Evolutionary conservation across 306 rosid species (phyloP), one percentile per base, ranked within the genome.

Genomic region (Luffa aegyptiaca): DNA sequence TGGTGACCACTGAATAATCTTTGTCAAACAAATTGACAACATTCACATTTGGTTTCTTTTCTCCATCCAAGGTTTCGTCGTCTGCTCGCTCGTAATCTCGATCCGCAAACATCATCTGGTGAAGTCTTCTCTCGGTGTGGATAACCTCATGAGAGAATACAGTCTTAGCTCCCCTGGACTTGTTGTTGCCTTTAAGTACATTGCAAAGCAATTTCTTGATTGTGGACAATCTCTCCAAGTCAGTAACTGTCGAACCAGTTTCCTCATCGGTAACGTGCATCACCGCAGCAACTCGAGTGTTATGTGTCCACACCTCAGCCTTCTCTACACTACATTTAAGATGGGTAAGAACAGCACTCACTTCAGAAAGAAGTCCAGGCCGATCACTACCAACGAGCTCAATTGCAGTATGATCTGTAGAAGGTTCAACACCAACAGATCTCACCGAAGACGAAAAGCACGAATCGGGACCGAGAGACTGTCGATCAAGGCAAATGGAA

Each of bases 61-160:
- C 91, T 78, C 84, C 90, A 59, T 84, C 87, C 81, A 81, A 87
- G 66, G 49, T 86, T 84, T 81, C 90, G 12, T 81, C 87, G 13
- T 82, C 81, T 8, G 79, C 84, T 21, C 92, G 83, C 44, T 88
- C 98, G 14, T 92, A 94, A 81, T 94, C 98, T 80, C 98, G 88
- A 81, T 91, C 98, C 12, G 91, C 97, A 88, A 94, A 94, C 98
- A 94, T 90, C 95, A 94, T 91, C 85, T 94, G 98, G 84, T 94
- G 98, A 84, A 94, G 97, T 85, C 98, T 84, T 79, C 98, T 85
- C 13, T 90, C 97, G 2, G 96, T 90, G 71, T 94, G 98, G 0
- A 94, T 94, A 56, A 58, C 86, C 58, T 77, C 90, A 61, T 90
- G 95, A 55, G 97, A 82, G 53, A 92, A 92, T 64, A 86, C 91